Conservation (phyloP, 148 eudicot genomes). For the Diospyros lotus region DNA sequence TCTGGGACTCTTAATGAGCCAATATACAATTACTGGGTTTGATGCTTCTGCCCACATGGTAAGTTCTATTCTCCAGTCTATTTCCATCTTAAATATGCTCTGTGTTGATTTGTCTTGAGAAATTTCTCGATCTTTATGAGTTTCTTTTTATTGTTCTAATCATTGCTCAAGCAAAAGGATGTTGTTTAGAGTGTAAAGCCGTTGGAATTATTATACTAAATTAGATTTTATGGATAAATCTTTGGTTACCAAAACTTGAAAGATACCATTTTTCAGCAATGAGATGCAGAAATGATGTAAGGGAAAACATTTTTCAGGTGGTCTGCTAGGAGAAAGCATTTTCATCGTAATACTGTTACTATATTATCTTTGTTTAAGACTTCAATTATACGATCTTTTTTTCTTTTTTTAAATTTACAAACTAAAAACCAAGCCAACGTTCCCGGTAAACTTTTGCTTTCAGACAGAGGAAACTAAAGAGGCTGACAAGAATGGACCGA, state of each 20-base stretch:
- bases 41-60: conserved; percentile 99
- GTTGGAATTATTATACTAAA: neutral
- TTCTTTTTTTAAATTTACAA: neutral
- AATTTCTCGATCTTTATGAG: neutral
- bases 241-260: neutral
- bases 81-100: neutral
- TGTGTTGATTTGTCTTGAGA: neutral
- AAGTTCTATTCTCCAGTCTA: conserved; percentile 13
- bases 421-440: conserved; percentile 2
- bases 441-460: conserved; percentile 13
- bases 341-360: too few species aligned
- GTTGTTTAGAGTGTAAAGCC: neutral
- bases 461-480: conserved; percentile 96
- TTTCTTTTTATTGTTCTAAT: neutral
- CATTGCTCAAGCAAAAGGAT: neutral
- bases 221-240: neutral
- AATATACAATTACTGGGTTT: conserved; percentile 81
- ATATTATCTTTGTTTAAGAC: neutral
- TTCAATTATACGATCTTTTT: neutral
- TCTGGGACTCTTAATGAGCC: conserved; percentile 94
- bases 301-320: too few species aligned
- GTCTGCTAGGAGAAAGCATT: too few species aligned
- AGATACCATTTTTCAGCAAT: neutral
- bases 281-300: too few species aligned
- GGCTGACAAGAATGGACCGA: conserved; percentile 95